These are phyloP conservation scores for Wickerhamiella spandovensis DNA, from an alignment of 805 yeast species.

Conservation along the genomic window DNA sequence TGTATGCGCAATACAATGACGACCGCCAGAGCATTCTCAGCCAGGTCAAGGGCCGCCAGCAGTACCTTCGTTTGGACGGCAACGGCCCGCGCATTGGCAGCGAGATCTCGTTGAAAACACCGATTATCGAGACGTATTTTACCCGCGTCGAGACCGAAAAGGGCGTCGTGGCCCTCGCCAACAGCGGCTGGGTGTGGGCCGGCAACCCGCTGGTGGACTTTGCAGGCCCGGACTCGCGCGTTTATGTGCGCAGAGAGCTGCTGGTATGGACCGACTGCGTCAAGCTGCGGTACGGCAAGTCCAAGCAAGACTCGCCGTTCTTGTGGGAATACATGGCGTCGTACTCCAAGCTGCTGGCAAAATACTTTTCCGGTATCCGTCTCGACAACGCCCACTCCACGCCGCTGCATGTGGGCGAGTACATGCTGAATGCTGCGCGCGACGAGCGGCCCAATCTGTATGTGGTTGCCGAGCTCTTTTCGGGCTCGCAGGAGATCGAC, in stretches of 20 bases:
- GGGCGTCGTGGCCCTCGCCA: slow-evolving; percentile 55
- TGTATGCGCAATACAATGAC: slow-evolving; percentile 61
- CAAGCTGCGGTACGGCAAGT: slow-evolving; percentile 70
- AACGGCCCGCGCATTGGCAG: slow-evolving; percentile 71
- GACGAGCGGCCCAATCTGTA: slow-evolving; percentile 70
- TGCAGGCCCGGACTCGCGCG: slow-evolving; percentile 67
- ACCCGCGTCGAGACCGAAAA: slow-evolving; percentile 46
- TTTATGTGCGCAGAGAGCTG: slow-evolving; percentile 81
- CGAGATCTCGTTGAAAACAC: slow-evolving; percentile 38
- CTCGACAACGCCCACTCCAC: slow-evolving; percentile 95
- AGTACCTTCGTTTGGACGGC: slow-evolving; percentile 59
- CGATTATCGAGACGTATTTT: slow-evolving; percentile 78
- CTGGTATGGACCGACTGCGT: slow-evolving; percentile 98
- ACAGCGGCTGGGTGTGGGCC: slow-evolving; percentile 98
- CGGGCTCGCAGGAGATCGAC: slow-evolving; percentile 87
- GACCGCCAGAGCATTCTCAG: slow-evolving; percentile 52
- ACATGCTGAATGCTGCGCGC: slow-evolving; percentile 77
- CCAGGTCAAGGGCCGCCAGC: slow-evolving; percentile 65
- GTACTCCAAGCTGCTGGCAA: slow-evolving; percentile 61
- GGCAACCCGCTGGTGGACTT: slow-evolving; percentile 89
- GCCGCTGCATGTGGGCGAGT: slow-evolving; percentile 88
- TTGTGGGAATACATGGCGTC: slow-evolving; percentile 80
- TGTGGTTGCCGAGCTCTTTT: slow-evolving; percentile 86
- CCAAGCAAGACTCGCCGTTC: slow-evolving; percentile 72
- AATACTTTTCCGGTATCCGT: slow-evolving; percentile 71